Percentiles rank a stretch among this genome's conserved stretches.
Evolutionary conservation across 2,329 filamentous ascomycete species (phyloP).

Genomic region (Amesomyces nigricolor): DNA sequence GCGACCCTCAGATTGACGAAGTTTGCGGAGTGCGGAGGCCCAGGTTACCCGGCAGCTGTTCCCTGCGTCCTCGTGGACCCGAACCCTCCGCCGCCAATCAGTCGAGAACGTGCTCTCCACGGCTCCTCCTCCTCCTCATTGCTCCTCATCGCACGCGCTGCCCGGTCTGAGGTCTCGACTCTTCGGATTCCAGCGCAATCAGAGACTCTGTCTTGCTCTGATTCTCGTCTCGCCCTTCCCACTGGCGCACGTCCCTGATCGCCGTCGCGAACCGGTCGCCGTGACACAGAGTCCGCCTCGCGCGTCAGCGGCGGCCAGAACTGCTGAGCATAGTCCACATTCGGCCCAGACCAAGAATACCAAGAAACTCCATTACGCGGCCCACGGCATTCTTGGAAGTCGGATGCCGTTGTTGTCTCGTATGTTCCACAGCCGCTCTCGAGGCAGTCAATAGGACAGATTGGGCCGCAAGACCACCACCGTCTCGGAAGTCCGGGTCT

Average conservation of each 20-base stretch:
- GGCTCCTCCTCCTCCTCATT: background rate
- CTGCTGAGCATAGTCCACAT: background rate
- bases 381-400: background rate
- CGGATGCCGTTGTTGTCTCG: background rate
- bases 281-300: background rate
- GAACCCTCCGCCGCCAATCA: slow-evolving; percentile 23
- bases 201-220: background rate
- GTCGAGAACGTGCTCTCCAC: slow-evolving; percentile 24
- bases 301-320: background rate
- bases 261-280: background rate
- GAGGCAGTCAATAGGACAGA: background rate
- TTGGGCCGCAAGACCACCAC: too few relatives aligned
- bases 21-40: slow-evolving; percentile 4
- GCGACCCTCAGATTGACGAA: background rate
- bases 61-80: slow-evolving; percentile 18
- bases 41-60: slow-evolving; percentile 9
- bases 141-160: background rate
- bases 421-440: background rate
- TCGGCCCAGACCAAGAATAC: background rate
- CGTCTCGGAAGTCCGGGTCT: too few relatives aligned
- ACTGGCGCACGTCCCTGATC: background rate
- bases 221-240: background rate
- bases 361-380: background rate
- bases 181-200: too few relatives aligned
- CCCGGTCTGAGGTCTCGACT: background rate